Evolutionary conservation across 1,284 basidiomycete genomes (phyloP).

Genomic region (Phaffia rhodozyma): DNA sequence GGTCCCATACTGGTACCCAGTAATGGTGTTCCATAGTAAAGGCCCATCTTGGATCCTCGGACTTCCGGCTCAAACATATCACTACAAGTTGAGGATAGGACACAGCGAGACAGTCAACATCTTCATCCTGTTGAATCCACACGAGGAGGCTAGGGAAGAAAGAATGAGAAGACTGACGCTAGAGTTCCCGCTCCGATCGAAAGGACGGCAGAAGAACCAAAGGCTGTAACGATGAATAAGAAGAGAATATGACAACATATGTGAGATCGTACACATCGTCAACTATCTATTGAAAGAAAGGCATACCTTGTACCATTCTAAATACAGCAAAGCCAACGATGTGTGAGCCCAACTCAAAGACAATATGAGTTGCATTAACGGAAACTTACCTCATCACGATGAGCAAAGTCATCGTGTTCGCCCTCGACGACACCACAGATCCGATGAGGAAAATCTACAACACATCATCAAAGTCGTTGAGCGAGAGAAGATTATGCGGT

Average conservation of each 20-base stretch:
- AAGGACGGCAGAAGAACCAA: constrained; percentile 61
- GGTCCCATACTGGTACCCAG: constrained; percentile 11
- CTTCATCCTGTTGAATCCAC: background rate
- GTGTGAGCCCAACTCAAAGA: no score
- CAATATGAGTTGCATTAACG: no score
- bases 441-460: constrained; percentile 48
- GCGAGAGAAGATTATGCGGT: constrained; percentile 6
- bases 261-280: background rate
- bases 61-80: constrained; percentile 70
- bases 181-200: constrained; percentile 68
- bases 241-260: constrained; percentile 3
- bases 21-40: constrained; percentile 13
- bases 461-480: background rate
- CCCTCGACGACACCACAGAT: constrained; percentile 47
- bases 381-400: constrained; percentile 41
- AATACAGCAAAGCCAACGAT: no score
- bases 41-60: constrained; percentile 49
- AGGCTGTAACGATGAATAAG: constrained; percentile 16
- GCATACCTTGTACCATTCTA: constrained; percentile 49
- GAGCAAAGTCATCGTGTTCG: constrained; percentile 49
- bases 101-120: background rate
- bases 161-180: constrained; percentile 33
- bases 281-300: constrained; percentile 40
- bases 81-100: constrained; percentile 14
- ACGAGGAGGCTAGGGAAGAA: background rate